Evolutionary conservation across 805 yeast genomes (phyloP), one percentile per base, ranked within the genome.

Genomic region (Metschnikowia noctiluminum): DNA sequence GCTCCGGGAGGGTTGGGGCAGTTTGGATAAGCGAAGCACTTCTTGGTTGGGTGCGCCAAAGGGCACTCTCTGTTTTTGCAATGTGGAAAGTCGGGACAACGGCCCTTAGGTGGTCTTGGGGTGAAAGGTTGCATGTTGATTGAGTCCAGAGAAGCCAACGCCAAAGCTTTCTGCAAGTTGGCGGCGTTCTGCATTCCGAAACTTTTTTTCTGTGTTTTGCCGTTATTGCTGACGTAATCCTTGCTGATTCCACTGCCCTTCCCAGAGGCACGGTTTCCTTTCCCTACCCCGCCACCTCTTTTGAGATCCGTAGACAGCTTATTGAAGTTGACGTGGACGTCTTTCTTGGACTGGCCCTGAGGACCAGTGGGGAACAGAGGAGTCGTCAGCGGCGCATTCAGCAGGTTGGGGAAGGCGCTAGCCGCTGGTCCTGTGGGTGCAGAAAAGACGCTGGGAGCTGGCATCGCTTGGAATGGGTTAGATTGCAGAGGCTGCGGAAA

Each of bases 1-100:
- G 94, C 87, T 10, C 95, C 96, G 34, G 86, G 84, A 3, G 84
- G 78, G 58, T 85, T 84, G 27, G 88, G 77, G 69, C 96, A 89
- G 58, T 84, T 79, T 48, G 94, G 94, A 63, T 76, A 88, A 7
- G 81, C 80, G 66, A 77, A 80, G 65, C 97, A 89, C 7, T 74
- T 73, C 58, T 79, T 86, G 1, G 89, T 81, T 21, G 96, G 96
- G 68, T 90, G 97, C 3, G 89, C 81, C 62, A 79, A 83, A 38
- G 76, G 77, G 66, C 97, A 90, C 45, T 80, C 81, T 62, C 75
- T 81, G 46, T 80, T 78, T 12, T 78, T 75, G 68, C 94, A 87
- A 62, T 83, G 79, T 40, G 95, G 95, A 62, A 84, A 85, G 40
- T 81, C 74, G 35, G 71, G 73, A 63, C 95, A 87, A 62, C 94